These are phyloP conservation scores for Neohortaea acidophila DNA, from an alignment of 495 filamentous ascomycete species.

Conservation along the genomic window DNA sequence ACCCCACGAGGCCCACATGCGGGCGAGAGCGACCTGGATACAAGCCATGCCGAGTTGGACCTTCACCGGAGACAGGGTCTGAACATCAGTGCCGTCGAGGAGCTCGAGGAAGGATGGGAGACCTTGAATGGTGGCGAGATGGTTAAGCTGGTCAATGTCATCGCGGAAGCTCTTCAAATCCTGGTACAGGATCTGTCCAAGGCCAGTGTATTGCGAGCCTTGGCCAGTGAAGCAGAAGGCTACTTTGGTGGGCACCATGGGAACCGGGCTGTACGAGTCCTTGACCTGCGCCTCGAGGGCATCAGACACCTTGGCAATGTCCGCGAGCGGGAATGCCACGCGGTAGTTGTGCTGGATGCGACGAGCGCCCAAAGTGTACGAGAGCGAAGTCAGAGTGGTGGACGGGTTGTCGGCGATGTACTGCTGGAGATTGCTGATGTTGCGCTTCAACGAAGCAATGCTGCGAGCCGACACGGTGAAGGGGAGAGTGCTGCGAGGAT, in stretches of 20 bases:
- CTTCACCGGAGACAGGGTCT: conserved; percentile 53
- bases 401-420: conserved; percentile 38
- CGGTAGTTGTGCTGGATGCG: conserved; percentile 34
- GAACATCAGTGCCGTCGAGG: conserved; percentile 45
- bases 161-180: conserved; percentile 51
- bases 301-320: conserved; percentile 28
- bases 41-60: conserved; percentile 64
- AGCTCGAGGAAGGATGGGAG: conserved; percentile 54
- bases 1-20: conserved; percentile 67
- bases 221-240: conserved; percentile 41
- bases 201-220: conserved; percentile 41
- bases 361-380: conserved; percentile 32
- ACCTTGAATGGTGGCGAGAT: conserved; percentile 50
- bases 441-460: conserved; percentile 39
- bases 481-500: conserved; percentile 36
- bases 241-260: conserved; percentile 31
- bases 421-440: conserved; percentile 35
- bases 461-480: conserved; percentile 40
- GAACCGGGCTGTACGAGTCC: conserved; percentile 31
- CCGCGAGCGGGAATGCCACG: conserved; percentile 25
- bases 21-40: conserved; percentile 73
- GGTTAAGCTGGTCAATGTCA: conserved; percentile 54
- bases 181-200: conserved; percentile 57
- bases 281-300: conserved; percentile 27
- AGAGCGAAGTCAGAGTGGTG: conserved; percentile 27